These are phyloP conservation scores for Phytophthora foliorum DNA, from an alignment of 352 stramenopile genomes.

Conservation along the genomic window DNA sequence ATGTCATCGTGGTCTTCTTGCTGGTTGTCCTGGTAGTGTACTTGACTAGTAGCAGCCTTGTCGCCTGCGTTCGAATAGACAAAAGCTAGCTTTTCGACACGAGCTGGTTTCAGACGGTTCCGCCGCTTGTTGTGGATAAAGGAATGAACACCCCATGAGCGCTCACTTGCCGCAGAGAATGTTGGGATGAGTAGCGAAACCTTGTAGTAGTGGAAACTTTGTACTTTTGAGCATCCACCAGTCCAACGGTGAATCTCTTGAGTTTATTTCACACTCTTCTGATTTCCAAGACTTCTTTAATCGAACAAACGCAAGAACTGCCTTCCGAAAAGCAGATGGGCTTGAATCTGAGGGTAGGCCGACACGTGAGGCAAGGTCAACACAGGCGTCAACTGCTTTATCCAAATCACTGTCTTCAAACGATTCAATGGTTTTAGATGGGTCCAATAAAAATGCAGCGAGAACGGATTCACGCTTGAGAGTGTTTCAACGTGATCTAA, in stretches of 20 bases:
- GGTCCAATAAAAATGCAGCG: background rate
- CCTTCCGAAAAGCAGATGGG: background rate
- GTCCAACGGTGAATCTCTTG: background rate
- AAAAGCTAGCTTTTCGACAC: conserved; percentile 16
- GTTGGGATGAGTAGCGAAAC: background rate
- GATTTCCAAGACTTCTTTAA: background rate
- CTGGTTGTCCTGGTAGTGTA: background rate
- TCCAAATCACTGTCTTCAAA: background rate
- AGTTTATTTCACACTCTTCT: background rate
- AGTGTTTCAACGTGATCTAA: background rate
- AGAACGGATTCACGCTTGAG: background rate
- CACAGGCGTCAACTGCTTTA: background rate
- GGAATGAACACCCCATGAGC: background rate
- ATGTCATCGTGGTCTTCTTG: too few relatives aligned
- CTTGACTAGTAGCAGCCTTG: background rate
- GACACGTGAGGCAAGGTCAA: background rate
- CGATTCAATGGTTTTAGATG: background rate
- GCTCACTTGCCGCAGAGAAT: background rate
- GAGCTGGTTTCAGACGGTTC: conserved; percentile 8
- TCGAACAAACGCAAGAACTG: background rate
- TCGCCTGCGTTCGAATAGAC: background rate
- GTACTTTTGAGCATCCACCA: conserved; percentile 1
- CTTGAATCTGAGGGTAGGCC: background rate
- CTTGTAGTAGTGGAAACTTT: background rate
- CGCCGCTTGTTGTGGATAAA: conserved; percentile 19